Conservation (phyloP, 2,329 filamentous ascomycete species). For the Fonsecaea erecta region DNA sequence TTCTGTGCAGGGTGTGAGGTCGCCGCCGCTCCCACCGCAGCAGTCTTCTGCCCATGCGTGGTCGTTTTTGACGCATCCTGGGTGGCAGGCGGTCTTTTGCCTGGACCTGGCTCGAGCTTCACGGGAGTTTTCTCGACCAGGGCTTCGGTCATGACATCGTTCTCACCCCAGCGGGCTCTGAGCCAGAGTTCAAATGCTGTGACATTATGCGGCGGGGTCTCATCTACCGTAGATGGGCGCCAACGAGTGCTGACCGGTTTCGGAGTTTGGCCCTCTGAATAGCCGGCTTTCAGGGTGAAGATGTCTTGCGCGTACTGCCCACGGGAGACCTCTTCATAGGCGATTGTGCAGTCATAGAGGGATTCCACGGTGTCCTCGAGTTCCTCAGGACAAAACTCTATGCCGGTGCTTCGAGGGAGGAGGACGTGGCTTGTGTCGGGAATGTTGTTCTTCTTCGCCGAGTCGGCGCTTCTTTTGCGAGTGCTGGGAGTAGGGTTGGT, state of each 20-base stretch:
- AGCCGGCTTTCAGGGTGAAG: conserved; percentile 77
- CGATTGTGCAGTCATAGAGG: conserved; percentile 68
- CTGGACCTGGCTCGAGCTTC: neutral
- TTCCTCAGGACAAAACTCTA: conserved; percentile 78
- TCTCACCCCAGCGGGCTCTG: conserved; percentile 79
- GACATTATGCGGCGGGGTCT: conserved; percentile 73
- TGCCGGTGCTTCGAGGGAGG: conserved; percentile 78
- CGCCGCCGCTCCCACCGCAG: neutral
- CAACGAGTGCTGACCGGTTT: conserved; percentile 92
- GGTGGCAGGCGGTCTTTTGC: neutral
- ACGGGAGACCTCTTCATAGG: conserved; percentile 42
- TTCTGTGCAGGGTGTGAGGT: neutral
- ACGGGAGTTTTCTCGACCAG: neutral
- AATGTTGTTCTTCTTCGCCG: conserved; percentile 76
- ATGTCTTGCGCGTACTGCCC: conserved; percentile 78
- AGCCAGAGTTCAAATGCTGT: conserved; percentile 78
- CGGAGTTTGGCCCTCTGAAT: conserved; percentile 78
- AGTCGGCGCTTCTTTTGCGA: conserved; percentile 70
- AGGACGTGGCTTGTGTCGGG: conserved; percentile 75
- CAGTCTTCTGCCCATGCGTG: conserved; percentile 11
- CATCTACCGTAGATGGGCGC: conserved; percentile 73
- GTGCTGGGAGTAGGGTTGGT: conserved; percentile 78
- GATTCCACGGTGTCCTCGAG: conserved; percentile 76
- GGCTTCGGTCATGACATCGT: conserved; percentile 68
- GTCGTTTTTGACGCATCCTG: conserved; percentile 1